These are phyloP conservation scores for Kwoniella mangroviensis DNA, from an alignment of 768 basidiomycete species.

Conservation along the genomic window DNA sequence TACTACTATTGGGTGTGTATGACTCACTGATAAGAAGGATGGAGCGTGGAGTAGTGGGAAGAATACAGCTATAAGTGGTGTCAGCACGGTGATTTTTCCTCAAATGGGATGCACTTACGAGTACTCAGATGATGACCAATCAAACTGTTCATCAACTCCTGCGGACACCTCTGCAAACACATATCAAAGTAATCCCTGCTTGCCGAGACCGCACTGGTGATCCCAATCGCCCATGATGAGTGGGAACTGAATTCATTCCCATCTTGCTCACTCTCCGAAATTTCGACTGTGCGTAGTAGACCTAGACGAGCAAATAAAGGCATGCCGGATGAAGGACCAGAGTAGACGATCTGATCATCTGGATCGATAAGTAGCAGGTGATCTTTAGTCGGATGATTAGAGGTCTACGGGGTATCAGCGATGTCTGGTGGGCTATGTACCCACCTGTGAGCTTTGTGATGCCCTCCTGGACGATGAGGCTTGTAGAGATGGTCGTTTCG, in stretches of 20 bases:
- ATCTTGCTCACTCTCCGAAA: slow-evolving; percentile 10
- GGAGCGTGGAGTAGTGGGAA: slow-evolving; percentile 19
- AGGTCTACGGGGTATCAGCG: slow-evolving; percentile 2
- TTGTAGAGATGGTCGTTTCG: slow-evolving; percentile 7
- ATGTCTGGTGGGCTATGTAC: not conserved
- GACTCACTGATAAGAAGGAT: slow-evolving; percentile 15
- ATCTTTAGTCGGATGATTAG: slow-evolving; percentile 8
- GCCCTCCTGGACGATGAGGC: slow-evolving; percentile 4
- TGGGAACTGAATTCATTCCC: slow-evolving; percentile 11
- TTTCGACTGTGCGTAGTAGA: slow-evolving; percentile 18
- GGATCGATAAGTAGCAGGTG: slow-evolving; percentile 19
- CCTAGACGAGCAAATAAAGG: slow-evolving; percentile 19
- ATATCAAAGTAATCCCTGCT: slow-evolving; percentile 17
- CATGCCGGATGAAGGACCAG: slow-evolving; percentile 18
- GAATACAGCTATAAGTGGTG: slow-evolving; percentile 9
- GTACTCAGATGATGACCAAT: slow-evolving; percentile 20
- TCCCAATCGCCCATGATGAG: slow-evolving; percentile 12
- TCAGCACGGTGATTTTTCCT: not conserved
- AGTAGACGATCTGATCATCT: slow-evolving; percentile 24
- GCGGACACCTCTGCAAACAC: slow-evolving; percentile 22
- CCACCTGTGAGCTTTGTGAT: not conserved
- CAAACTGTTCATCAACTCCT: slow-evolving; percentile 16
- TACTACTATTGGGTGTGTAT: not conserved
- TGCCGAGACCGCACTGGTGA: slow-evolving; percentile 10
- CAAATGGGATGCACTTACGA: not conserved